A percentile compares a stretch with the other conserved stretches of the same genome.
phyloP scores from a whole-genome alignment of 805 yeast genomes.

The Vanderwaltozyma tropicalis region DNA sequence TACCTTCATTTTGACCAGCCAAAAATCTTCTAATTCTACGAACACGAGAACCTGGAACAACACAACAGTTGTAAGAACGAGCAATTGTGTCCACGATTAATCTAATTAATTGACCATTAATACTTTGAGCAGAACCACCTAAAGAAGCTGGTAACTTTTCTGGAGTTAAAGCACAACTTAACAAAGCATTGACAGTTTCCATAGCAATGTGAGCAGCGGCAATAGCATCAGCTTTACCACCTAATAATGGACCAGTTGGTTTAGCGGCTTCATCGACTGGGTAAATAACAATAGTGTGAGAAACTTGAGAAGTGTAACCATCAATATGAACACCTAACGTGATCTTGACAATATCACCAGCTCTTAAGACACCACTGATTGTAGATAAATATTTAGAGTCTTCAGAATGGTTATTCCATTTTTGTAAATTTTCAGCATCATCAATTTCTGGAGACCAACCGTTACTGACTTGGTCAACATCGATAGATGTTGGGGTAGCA shows the following conservation, averaged over 20 bases:
- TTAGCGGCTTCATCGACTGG: constrained; percentile 46
- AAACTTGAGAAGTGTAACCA: constrained; percentile 80
- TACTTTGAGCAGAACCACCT: constrained; percentile 26
- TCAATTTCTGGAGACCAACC: constrained; percentile 86
- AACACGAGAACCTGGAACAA: constrained; percentile 87
- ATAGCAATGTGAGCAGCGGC: constrained; percentile 84
- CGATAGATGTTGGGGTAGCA: constrained; percentile 83
- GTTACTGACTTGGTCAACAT: constrained; percentile 63
- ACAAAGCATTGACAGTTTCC: constrained; percentile 69
- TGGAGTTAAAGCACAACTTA: constrained; percentile 65
- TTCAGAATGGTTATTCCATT: constrained; percentile 17
- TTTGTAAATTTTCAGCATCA: constrained; percentile 35
- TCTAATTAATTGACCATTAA: constrained; percentile 66
- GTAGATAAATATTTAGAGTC: constrained; percentile 16
- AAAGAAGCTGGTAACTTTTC: constrained; percentile 58
- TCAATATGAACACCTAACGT: constrained; percentile 87
- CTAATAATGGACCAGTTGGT: constrained; percentile 74
- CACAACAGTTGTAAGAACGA: constrained; percentile 66
- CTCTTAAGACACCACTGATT: constrained; percentile 27
- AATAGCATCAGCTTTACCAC: constrained; percentile 78
- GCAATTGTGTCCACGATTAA: constrained; percentile 78
- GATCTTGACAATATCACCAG: constrained; percentile 82
- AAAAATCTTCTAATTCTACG: constrained; percentile 87
- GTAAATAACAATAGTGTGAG: constrained; percentile 80
- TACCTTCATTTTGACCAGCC: constrained; percentile 91